Base-by-base conservation (phyloP, 2,329 filamentous ascomycete species). In the Arthrobotrys megalospora region DNA sequence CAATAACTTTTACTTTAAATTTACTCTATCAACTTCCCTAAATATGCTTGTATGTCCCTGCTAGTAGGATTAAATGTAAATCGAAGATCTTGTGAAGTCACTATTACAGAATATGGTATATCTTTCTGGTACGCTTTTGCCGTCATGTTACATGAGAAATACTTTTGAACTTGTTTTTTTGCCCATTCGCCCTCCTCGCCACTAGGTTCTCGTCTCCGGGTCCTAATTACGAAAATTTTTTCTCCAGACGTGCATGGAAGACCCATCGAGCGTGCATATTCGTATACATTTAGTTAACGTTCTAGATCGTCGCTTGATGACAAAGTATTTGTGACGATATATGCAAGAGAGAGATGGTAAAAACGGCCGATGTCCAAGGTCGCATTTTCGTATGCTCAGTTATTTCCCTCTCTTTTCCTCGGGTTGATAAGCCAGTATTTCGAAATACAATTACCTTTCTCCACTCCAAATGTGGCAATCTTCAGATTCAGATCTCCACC, bases 281-380 rank as follows among this genome's bases (percentile, higher is more conserved):
- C 19, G 36, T 28, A 8, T 43, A 43, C n/a, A 19, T 14, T 19
- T 11, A 60, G 6, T 60, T 5, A 16, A 41, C n/a, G 53, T 60
- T 60, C 53, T 60, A 43, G 55, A 60, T 43, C 36, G 28, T 43
- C 55, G 55, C 19, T 32, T 11, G 55, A 60, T 60, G 36, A 28
- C 34, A 43, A 41, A 60, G 36, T 19, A 16, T 19, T 16, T 24
- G 45, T 11, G 28, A 58, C n/a, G 36, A 32, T 24, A 41, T 60
- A 19, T 28, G 55, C 10, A 60, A 36, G 52, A 19, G 32, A 55
- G 14, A 14, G 36, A 58, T 19, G 55, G 43, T 48, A 34, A 64
- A 64, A 64, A 36, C 19, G 60, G 60, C 60, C 60, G 60, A 62
- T 11, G 32, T 41, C 53, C n/a, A 58, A 58, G 52, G 16, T 60